phyloP scores from a whole-genome alignment of 2,329 filamentous ascomycete species.

The Phialocephala subalpina region DNA sequence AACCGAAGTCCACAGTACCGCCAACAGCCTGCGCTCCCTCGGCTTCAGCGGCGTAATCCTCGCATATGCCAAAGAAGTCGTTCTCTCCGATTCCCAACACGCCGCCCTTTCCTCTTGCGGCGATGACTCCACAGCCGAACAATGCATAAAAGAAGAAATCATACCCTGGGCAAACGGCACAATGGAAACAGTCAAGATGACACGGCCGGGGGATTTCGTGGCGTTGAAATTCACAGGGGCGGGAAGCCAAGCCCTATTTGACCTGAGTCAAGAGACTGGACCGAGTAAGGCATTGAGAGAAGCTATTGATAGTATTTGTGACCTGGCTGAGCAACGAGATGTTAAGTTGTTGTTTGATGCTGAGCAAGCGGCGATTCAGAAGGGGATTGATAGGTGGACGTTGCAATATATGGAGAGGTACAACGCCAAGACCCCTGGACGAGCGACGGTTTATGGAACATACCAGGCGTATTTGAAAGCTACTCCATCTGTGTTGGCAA shows the following conservation, averaged over 20 bases:
- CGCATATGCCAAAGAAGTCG: slow-evolving; percentile 83
- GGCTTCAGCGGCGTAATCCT: slow-evolving; percentile 87
- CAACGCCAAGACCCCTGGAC: slow-evolving; percentile 65
- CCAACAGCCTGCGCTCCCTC: slow-evolving; percentile 71
- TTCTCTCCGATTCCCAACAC: slow-evolving; percentile 66
- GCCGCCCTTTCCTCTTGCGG: slow-evolving; percentile 52
- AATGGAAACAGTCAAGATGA: slow-evolving; percentile 71
- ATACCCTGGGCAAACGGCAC: slow-evolving; percentile 77
- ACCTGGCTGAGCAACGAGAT: slow-evolving; percentile 71
- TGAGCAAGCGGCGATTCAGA: slow-evolving; percentile 81
- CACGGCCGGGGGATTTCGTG: slow-evolving; percentile 59
- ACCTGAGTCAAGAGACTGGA: slow-evolving; percentile 67
- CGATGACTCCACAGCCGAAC: slow-evolving; percentile 53
- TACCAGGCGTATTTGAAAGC: slow-evolving; percentile 81
- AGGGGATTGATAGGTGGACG: slow-evolving; percentile 83
- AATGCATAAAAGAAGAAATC: slow-evolving; percentile 66
- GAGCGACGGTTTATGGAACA: slow-evolving; percentile 79
- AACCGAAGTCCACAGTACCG: slow-evolving; percentile 71
- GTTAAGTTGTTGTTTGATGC: slow-evolving; percentile 85
- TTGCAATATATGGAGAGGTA: slow-evolving; percentile 79
- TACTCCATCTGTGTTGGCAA: slow-evolving; percentile 61
- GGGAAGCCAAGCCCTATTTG: slow-evolving; percentile 74
- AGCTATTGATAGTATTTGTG: slow-evolving; percentile 79
- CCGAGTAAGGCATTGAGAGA: slow-evolving; percentile 70
- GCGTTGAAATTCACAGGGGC: slow-evolving; percentile 80